A percentile compares a stretch with the other conserved stretches of the same genome.
These are phyloP conservation scores for Amphirosellinia nigrospora DNA, from an alignment of 495 filamentous ascomycete species.

Conservation along the genomic window DNA sequence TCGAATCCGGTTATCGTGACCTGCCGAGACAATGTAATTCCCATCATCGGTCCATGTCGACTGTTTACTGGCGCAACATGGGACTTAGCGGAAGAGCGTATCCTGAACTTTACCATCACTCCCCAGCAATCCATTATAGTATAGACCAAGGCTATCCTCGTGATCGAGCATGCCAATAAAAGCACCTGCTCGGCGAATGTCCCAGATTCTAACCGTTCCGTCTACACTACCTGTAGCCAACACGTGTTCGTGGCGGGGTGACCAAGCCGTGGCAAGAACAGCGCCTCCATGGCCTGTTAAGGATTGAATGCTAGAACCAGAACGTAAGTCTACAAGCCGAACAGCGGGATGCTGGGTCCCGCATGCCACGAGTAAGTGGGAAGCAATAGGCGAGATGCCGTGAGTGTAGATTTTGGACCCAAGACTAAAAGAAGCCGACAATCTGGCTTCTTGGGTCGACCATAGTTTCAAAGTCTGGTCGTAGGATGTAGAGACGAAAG, in stretches of 20 bases:
- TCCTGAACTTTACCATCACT: conserved; percentile 39
- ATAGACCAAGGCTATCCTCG: conserved; percentile 74
- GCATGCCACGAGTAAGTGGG: conserved; percentile 79
- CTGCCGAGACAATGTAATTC: conserved; percentile 72
- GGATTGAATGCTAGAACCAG: conserved; percentile 76
- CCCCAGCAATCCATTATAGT: conserved; percentile 38
- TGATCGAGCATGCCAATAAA: conserved; percentile 78
- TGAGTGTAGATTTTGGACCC: conserved; percentile 76
- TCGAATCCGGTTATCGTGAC: conserved; percentile 80
- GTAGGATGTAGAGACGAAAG: conserved; percentile 84
- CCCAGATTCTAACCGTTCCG: conserved; percentile 82
- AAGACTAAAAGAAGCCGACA: conserved; percentile 72
- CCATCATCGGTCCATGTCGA: conserved; percentile 80
- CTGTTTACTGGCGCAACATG: conserved; percentile 83
- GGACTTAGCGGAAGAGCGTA: conserved; percentile 62
- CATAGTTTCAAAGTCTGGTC: conserved; percentile 85
- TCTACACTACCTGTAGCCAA: conserved; percentile 80
- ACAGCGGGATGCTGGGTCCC: conserved; percentile 81
- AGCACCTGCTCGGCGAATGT: conserved; percentile 74
- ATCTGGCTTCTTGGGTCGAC: conserved; percentile 64
- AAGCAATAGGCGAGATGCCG: conserved; percentile 72
- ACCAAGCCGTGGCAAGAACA: conserved; percentile 78
- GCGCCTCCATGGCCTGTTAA: conserved; percentile 73
- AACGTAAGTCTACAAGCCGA: conserved; percentile 80
- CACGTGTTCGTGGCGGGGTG: conserved; percentile 75